Evolutionary conservation across 371 early-diverging fungal genomes (phyloP).

Genomic region (Chytridiales sp.): DNA sequence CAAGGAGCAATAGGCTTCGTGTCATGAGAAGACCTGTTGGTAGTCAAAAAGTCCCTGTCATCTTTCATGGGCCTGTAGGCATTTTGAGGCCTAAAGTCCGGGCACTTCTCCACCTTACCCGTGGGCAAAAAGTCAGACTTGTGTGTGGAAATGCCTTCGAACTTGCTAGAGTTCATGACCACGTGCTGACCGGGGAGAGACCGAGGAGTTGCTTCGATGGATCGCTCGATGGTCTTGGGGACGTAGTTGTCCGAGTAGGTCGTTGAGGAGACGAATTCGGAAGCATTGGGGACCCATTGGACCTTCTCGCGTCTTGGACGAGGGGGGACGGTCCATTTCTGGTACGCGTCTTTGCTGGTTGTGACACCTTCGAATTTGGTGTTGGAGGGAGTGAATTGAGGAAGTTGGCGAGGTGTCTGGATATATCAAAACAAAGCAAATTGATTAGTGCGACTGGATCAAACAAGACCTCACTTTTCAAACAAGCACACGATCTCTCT

Average conservation of each 20-base stretch:
- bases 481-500: too few relatives aligned
- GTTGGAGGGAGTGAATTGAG: constrained; percentile 14
- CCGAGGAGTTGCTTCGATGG: constrained; percentile 12
- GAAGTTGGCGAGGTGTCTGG: too few relatives aligned
- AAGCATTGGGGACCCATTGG: constrained; percentile 29
- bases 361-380: constrained; percentile 38
- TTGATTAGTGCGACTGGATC: too few relatives aligned
- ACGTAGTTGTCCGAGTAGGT: constrained; percentile 32
- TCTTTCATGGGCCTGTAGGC: constrained; percentile 30
- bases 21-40: constrained; percentile 30
- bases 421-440: too few relatives aligned
- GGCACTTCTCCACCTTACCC: constrained; percentile 6
- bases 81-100: constrained; percentile 37
- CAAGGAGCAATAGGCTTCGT: constrained; percentile 33
- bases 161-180: too few relatives aligned
- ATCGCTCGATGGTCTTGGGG: constrained; percentile 29
- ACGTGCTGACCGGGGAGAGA: too few relatives aligned
- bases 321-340: constrained; percentile 37
- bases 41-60: constrained; percentile 45
- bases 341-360: constrained; percentile 40
- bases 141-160: constrained; percentile 42
- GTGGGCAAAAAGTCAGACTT: constrained; percentile 35
- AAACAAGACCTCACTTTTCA: too few relatives aligned
- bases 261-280: constrained; percentile 23
- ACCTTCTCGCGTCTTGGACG: constrained; percentile 25